Percentiles rank a stretch among this genome's conserved stretches.
Conservation (phyloP, 1,139 yeast genomes). For the Pichia sp. region DNA sequence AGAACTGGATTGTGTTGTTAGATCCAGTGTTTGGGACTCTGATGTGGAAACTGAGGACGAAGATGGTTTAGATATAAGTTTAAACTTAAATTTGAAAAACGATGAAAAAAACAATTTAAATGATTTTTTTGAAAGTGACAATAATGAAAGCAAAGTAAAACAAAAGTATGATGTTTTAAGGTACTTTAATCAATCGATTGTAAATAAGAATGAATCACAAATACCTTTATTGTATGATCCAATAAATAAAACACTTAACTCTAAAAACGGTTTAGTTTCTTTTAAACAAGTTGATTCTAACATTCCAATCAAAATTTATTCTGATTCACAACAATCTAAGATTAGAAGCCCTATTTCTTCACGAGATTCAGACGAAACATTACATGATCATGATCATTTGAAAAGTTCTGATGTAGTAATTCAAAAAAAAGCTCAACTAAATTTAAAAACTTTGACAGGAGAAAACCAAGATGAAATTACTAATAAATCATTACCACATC, state of each 20-base stretch:
- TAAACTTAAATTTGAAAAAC: constrained; percentile 2
- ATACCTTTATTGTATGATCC: constrained; percentile 10
- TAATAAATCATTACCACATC: constrained; percentile 41
- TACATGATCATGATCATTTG: background rate
- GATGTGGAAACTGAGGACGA: constrained; percentile 15
- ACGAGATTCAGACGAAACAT: constrained; percentile 11
- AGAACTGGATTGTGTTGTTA: constrained; percentile 17
- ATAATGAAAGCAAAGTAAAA: background rate
- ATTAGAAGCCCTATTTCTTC: constrained; percentile 8
- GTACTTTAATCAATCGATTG: constrained; percentile 4
- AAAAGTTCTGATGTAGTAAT: background rate
- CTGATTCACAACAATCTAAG: constrained; percentile 2
- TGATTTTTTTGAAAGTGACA: background rate
- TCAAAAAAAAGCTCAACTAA: background rate
- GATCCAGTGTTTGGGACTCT: constrained; percentile 17
- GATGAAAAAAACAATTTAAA: background rate
- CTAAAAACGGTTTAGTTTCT: background rate
- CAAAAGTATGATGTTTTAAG: background rate
- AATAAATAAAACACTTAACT: background rate
- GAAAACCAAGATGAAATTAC: constrained; percentile 9
- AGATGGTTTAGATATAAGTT: constrained; percentile 3
- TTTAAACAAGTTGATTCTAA: background rate
- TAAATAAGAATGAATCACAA: background rate
- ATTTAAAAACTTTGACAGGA: background rate
- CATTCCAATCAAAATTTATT: constrained; percentile 8